phyloP scores from a whole-genome alignment of 371 early-diverging fungal genomes.

The Rhizopus sp. region DNA sequence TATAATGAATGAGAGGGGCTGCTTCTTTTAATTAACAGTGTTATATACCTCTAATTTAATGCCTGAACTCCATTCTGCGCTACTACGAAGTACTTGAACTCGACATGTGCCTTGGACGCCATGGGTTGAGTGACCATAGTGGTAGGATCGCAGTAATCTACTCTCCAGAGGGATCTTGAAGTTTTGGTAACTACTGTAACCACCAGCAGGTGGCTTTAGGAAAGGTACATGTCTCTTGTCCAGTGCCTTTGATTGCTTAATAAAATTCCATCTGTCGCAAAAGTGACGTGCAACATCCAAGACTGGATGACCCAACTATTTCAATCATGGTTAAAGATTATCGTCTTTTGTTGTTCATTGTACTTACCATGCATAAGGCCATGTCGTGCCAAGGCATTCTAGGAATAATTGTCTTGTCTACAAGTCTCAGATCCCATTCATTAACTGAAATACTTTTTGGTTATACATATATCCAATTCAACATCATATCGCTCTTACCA shows the following conservation, averaged over 20 bases:
- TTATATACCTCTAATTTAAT: slow-evolving; percentile 49
- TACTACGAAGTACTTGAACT: slow-evolving; percentile 73
- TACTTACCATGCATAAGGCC: slow-evolving; percentile 65
- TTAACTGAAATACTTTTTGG: slow-evolving; percentile 43
- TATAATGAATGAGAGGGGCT: slow-evolving; percentile 22
- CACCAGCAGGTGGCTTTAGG: slow-evolving; percentile 49
- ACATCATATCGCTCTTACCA: slow-evolving; percentile 34
- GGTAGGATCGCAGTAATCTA: slow-evolving; percentile 24
- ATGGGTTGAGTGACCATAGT: slow-evolving; percentile 31
- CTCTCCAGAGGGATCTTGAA: slow-evolving; percentile 32
- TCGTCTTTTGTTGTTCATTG: neutral
- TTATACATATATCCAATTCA: too few relatives aligned
- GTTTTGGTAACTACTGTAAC: slow-evolving; percentile 35
- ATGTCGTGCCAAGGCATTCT: slow-evolving; percentile 98
- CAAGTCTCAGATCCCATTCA: slow-evolving; percentile 56
- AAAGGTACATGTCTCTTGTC: slow-evolving; percentile 41
- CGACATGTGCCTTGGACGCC: slow-evolving; percentile 53
- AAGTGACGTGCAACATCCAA: slow-evolving; percentile 90
- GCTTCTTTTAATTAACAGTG: neutral
- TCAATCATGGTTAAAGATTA: neutral
- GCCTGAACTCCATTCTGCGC: slow-evolving; percentile 70
- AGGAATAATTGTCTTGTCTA: slow-evolving; percentile 66
- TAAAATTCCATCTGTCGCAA: slow-evolving; percentile 91
- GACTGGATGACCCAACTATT: slow-evolving; percentile 68
- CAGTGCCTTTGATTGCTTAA: slow-evolving; percentile 59